Evolutionary conservation across 2,329 filamentous ascomycete genomes (phyloP), one percentile per base, ranked within the genome.

Genomic region (Cladosporium sp.): DNA sequence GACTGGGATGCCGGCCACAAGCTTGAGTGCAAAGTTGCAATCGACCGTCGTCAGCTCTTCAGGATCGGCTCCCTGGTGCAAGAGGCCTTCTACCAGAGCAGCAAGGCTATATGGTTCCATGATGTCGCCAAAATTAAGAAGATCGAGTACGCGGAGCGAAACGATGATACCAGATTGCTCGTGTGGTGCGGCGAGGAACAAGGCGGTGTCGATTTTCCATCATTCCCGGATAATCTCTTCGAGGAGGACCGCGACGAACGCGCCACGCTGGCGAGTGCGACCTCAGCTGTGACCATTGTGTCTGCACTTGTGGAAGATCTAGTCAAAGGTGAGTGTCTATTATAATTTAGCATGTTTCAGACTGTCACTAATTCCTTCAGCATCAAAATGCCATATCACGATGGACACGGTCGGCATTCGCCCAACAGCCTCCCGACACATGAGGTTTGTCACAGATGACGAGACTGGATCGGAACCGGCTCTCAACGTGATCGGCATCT

Each of bases 31-130:
- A 32, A 54, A 14, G 21, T 24, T 14, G 15, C 21, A 10, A 34
- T 44, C 21, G 60, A 49, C 26, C 61, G 26, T 47, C 68, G 57
- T 36, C 38, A 60, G 38, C 38, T 74, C 49, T 69, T 68, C 18
- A 71, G 71, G n/a, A 70, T 68, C 18, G 71, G 47, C 0, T 51
- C 67, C 1, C 30, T 73, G 8, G 58, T 71, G 5, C 68, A 71
- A 21, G 30, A 61, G 5, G 44, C 64, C 4, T 73, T 70, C 63
- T 68, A 36, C 34, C 34, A 36, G 34, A 36, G 34, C 14, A 36
- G 49, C 5, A 54, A 54, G 12, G 49, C 11, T 15, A 12, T 54
- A 1, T 54, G 49, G 49, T 28, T 12, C 49, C n/a, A 54, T 1
- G 26, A 14, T 15, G 14, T 54, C 3, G 7, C 12, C 14, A 54